These are phyloP conservation scores for Volvox reticuliferus DNA, from an alignment of 139 green algal genomes.

Conservation along the genomic window DNA sequence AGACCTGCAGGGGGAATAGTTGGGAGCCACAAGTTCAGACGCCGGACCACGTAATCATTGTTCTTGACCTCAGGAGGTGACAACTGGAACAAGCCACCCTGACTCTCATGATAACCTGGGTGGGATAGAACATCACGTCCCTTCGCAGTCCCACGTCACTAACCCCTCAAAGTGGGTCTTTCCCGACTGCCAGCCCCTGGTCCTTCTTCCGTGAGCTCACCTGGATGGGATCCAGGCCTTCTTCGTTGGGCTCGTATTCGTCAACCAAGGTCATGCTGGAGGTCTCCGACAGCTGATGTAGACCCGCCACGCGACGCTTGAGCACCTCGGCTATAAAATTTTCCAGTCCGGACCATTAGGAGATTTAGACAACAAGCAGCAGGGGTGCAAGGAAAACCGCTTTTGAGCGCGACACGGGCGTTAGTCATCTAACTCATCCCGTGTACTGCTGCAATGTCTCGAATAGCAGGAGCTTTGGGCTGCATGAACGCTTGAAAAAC, in stretches of 20 bases:
- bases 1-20: slow-evolving; percentile 65
- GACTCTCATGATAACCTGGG: too few species aligned
- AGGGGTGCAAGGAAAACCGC: too few species aligned
- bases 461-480: too few species aligned
- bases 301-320: slow-evolving; percentile 86
- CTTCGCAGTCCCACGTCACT: neutral
- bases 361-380: too few species aligned
- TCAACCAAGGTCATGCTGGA: slow-evolving; percentile 79
- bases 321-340: slow-evolving; percentile 81
- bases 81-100: too few species aligned
- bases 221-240: slow-evolving; percentile 59
- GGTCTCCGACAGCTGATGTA: slow-evolving; percentile 87
- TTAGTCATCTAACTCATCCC: too few species aligned
- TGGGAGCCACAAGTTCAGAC: neutral
- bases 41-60: neutral
- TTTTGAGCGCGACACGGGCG: too few species aligned
- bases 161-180: neutral
- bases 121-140: too few species aligned
- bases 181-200: neutral
- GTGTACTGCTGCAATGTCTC: too few species aligned
- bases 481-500: too few species aligned
- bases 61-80: neutral
- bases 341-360: too few species aligned
- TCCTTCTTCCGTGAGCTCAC: neutral
- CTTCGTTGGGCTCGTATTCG: slow-evolving; percentile 85